Percentiles rank a stretch among this genome's conserved stretches.
Evolutionary conservation across 2,329 filamentous ascomycete species (phyloP).

Genomic region (Xylariales sp.): DNA sequence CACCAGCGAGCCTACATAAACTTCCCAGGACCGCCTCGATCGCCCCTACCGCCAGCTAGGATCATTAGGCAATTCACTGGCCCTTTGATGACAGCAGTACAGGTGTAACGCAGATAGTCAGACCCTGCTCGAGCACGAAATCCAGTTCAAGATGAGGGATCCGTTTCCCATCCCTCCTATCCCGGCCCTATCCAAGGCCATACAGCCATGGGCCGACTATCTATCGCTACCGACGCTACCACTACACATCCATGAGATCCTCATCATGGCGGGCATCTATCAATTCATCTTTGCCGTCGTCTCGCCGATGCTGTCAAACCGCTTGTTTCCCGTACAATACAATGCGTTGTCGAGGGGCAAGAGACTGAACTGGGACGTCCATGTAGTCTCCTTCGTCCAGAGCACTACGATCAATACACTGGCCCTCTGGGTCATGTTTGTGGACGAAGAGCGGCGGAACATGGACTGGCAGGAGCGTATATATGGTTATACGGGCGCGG

Average conservation of each 20-base stretch:
- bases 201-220: conserved; percentile 60
- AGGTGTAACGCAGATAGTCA: too few species aligned
- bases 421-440: conserved; percentile 68
- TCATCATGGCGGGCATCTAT: conserved; percentile 64
- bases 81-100: too few species aligned
- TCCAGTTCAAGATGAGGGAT: conserved; percentile 68
- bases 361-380: conserved; percentile 77
- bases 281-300: conserved; percentile 61
- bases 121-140: too few species aligned
- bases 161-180: conserved; percentile 62
- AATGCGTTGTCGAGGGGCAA: conserved; percentile 55
- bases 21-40: too few species aligned
- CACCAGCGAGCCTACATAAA: too few species aligned
- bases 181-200: conserved; percentile 50
- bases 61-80: too few species aligned
- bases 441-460: conserved; percentile 60
- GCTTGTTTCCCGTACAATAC: conserved; percentile 62
- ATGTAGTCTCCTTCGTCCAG: conserved; percentile 80
- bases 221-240: conserved; percentile 63
- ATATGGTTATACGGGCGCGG: conserved; percentile 71
- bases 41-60: too few species aligned
- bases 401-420: conserved; percentile 65
- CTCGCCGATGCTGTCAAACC: conserved; percentile 61
- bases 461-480: conserved; percentile 67
- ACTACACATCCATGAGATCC: conserved; percentile 72